Evolutionary conservation across 305 asterid species (phyloP).

Genomic region (Fraxinus xanthoxyloides): DNA sequence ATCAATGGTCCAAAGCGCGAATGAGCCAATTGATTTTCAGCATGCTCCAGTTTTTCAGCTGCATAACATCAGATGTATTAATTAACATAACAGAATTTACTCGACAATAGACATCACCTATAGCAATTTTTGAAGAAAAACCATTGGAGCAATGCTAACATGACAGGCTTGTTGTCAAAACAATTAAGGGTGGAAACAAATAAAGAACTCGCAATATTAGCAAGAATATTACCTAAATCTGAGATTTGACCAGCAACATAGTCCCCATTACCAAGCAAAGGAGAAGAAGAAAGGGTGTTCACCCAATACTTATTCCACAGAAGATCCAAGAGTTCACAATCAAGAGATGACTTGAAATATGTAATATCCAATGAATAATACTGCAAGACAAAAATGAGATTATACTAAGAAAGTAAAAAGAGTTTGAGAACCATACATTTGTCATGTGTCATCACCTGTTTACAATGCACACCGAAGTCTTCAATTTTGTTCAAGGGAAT

Average conservation of each 20-base stretch:
- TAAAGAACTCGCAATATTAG: constrained; percentile 5
- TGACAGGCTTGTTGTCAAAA: neutral
- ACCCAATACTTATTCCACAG: constrained; percentile 99
- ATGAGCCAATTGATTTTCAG: constrained; percentile 89
- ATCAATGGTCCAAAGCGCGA: constrained; percentile 73
- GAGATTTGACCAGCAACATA: constrained; percentile 97
- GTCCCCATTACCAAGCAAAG: constrained; percentile 96
- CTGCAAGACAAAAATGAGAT: constrained; percentile 44
- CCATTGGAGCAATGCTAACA: constrained; percentile 13
- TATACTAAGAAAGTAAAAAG: constrained; percentile 4
- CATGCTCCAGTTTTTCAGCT: constrained; percentile 98
- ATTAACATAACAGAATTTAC: constrained; percentile 13
- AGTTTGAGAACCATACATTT: neutral
- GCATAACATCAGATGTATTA: constrained; percentile 27
- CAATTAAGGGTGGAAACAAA: constrained; percentile 11
- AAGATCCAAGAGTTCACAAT: constrained; percentile 83
- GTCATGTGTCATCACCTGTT: constrained; percentile 55
- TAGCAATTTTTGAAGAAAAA: constrained; percentile 2
- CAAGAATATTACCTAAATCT: constrained; percentile 64
- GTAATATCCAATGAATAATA: constrained; percentile 92
- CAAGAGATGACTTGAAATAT: constrained; percentile 91
- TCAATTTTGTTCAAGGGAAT: constrained; percentile 96
- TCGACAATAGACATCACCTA: neutral
- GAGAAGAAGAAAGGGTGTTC: constrained; percentile 95
- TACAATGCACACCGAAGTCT: constrained; percentile 98